These are phyloP conservation scores for Candida hungchunana DNA, from an alignment of 805 yeast species.

Conservation along the genomic window DNA sequence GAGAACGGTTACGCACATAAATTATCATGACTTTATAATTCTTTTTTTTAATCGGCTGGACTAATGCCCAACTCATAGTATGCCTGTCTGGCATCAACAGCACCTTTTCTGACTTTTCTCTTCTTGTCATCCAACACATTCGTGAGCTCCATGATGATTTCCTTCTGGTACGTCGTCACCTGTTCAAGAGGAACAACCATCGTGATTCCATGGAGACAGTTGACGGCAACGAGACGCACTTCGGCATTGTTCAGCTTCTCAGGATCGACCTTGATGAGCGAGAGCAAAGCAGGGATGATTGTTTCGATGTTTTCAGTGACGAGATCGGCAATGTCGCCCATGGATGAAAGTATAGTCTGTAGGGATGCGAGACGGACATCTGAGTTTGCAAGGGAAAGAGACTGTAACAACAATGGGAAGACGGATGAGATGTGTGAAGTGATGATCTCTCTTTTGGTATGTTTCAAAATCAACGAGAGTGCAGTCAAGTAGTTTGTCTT, in stretches of 20 bases:
- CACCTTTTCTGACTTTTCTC: conserved; percentile 69
- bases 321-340: conserved; percentile 51
- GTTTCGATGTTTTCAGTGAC: conserved; percentile 51
- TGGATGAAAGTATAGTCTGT: conserved; percentile 51
- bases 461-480: conserved; percentile 61
- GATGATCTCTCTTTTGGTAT: conserved; percentile 58
- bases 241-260: conserved; percentile 35
- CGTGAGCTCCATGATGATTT: conserved; percentile 43
- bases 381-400: conserved; percentile 41
- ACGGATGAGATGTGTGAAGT: conserved; percentile 59
- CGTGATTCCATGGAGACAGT: conserved; percentile 48
- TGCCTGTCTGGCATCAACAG: conserved; percentile 76
- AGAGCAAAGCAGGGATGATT: conserved; percentile 51
- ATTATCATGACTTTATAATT: neutral
- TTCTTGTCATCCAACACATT: conserved; percentile 65
- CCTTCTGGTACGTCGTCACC: conserved; percentile 44
- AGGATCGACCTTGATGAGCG: conserved; percentile 21
- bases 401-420: conserved; percentile 68
- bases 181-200: conserved; percentile 35
- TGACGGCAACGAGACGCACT: conserved; percentile 54
- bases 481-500: conserved; percentile 59
- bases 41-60: conserved; percentile 28
- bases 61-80: conserved; percentile 51
- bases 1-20: too few species aligned
- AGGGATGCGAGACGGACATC: conserved; percentile 58